Evolutionary conservation across 495 filamentous ascomycete species (phyloP).

Genomic region (Penicillium ochrochloron): DNA sequence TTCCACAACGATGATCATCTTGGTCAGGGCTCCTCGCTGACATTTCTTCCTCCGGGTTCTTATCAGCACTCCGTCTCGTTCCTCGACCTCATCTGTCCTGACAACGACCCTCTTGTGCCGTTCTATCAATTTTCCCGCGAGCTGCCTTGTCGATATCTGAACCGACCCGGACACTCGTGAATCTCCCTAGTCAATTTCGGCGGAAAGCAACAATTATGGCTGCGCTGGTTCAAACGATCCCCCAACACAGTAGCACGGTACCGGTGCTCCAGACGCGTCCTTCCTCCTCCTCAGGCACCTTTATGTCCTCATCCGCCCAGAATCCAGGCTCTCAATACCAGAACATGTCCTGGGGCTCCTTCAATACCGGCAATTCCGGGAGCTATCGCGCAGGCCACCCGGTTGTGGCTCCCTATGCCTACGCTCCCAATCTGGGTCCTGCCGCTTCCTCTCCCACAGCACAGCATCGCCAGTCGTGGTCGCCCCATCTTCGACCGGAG

Average conservation of each 20-base stretch:
- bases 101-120: slow-evolving; percentile 12
- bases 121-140: slow-evolving; percentile 19
- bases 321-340: slow-evolving; percentile 54
- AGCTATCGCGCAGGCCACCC: slow-evolving; percentile 72
- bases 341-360: slow-evolving; percentile 67
- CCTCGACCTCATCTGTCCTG: slow-evolving; percentile 22
- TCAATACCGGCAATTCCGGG: slow-evolving; percentile 60
- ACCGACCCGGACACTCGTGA: slow-evolving; percentile 30
- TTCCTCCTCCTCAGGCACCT: slow-evolving; percentile 66
- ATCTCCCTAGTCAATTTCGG: slow-evolving; percentile 18
- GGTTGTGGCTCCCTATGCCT: slow-evolving; percentile 81
- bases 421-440: slow-evolving; percentile 72
- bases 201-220: slow-evolving; percentile 67
- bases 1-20: neutral
- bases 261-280: slow-evolving; percentile 83
- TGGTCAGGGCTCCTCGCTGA: slow-evolving; percentile 17
- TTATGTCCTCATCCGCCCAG: slow-evolving; percentile 43
- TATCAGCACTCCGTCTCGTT: slow-evolving; percentile 24
- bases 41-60: slow-evolving; percentile 6
- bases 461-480: slow-evolving; percentile 61
- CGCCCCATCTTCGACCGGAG: slow-evolving; percentile 66
- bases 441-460: slow-evolving; percentile 40
- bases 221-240: slow-evolving; percentile 89
- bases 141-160: slow-evolving; percentile 32
- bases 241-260: slow-evolving; percentile 77